A percentile compares a stretch with the other conserved stretches of the same genome.
Conservation (phyloP, 768 basidiomycete genomes). For the Kwoniella botswanensis region DNA sequence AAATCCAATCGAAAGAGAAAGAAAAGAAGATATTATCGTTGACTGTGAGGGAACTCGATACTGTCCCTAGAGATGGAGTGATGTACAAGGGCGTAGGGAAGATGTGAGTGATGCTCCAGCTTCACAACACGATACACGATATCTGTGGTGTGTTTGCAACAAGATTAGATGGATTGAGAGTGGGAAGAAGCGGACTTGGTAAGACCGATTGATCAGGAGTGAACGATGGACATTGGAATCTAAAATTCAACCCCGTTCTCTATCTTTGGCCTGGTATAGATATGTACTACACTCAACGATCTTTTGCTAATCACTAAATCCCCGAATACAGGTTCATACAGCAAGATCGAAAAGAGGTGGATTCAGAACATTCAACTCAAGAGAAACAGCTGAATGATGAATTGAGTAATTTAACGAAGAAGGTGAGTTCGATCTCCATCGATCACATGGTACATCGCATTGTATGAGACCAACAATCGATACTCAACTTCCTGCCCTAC, state of each 20-base stretch:
- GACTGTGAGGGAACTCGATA: constrained; percentile 79
- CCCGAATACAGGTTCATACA: constrained; percentile 76
- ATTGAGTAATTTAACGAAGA: constrained; percentile 79
- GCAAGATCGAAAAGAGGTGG: constrained; percentile 79
- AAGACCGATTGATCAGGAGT: no score
- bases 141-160: no score
- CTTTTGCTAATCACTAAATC: no score
- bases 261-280: no score
- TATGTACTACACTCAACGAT: no score
- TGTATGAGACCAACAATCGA: neutral
- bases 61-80: constrained; percentile 68
- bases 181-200: no score
- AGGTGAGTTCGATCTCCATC: constrained; percentile 62
- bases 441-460: no score
- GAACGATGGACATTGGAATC: no score
- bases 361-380: constrained; percentile 71
- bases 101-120: constrained; percentile 66
- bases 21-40: constrained; percentile 88
- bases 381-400: constrained; percentile 87
- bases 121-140: neutral
- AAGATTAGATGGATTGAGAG: no score
- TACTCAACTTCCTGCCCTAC: neutral
- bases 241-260: no score
- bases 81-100: constrained; percentile 95
- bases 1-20: constrained; percentile 78